Evolutionary conservation across 2,329 filamentous ascomycete species (phyloP), one percentile per base, ranked within the genome.

Genomic region (Pseudogymnoascus sp.): DNA sequence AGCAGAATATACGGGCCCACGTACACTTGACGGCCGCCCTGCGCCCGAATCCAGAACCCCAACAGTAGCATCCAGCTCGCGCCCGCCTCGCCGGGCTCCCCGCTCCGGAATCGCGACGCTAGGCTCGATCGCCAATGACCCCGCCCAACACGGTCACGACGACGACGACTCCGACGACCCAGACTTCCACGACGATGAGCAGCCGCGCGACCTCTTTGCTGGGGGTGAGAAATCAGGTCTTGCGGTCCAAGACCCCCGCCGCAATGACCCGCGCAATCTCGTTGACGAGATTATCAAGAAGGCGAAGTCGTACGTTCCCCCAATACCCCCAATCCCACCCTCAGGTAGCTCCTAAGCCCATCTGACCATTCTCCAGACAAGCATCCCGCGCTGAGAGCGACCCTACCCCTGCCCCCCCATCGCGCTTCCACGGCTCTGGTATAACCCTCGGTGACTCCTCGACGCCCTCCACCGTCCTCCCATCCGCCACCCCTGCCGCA

Each of bases 141-240:
- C 66, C 31, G 43, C 67, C 43, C 78, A 75, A 14, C 77, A 84
- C 58, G 79, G 83, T 59, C 78, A 86, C 61, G 80, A 81, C 29
- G 78, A 83, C 16, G 82, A 85, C 60, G 82, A 87, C n/a, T 80
- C 83, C 3, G 82, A 86, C 14, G 78, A 83, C n/a, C 78, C 81
- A 6, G 77, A 81, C 23, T 78, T 81, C 1, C 77, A 81, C 2
- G 77, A 81, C 1, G 83, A 86, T 29, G 78, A 83, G 37, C 81
- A 85, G 66, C 79, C 80, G 6, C 78, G 85, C 65, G 89, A 94
- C 70, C 78, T 92, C 66, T 94, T 92, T 74, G 88, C 91, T 19
- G 91, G 91, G 60, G 91, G 91, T 35, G 91, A 93, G 76, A 94
- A 94, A 80, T 93, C 90, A 31, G 86, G 84, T 0, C 74, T 89